These are phyloP conservation scores for Tolypocladium inflatum DNA, from an alignment of 2,329 filamentous ascomycete genomes.

Conservation along the genomic window DNA sequence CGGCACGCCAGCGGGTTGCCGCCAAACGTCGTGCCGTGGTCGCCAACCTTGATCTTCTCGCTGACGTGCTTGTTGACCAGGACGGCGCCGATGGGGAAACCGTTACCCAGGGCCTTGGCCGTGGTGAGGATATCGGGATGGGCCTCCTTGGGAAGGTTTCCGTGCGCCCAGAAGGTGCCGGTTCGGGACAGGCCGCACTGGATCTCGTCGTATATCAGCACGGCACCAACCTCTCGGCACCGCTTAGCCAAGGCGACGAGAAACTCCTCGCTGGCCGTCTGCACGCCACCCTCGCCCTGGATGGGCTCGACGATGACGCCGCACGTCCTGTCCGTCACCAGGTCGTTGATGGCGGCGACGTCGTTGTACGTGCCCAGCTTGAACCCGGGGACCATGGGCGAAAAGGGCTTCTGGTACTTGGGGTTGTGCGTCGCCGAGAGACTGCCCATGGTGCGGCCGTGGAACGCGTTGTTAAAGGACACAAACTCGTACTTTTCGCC, in stretches of 20 bases:
- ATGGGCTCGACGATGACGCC: constrained; percentile 96
- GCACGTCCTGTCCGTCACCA: constrained; percentile 80
- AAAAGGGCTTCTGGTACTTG: constrained; percentile 93
- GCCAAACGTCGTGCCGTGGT: constrained; percentile 91
- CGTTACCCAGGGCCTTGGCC: constrained; percentile 93
- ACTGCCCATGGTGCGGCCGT: constrained; percentile 91
- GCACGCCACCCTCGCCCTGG: constrained; percentile 91
- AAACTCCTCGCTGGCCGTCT: constrained; percentile 75
- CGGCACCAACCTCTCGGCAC: constrained; percentile 77
- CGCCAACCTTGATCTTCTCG: constrained; percentile 46
- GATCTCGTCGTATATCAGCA: constrained; percentile 94
- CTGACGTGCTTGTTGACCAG: constrained; percentile 29
- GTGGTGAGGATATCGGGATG: constrained; percentile 92
- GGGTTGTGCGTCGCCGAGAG: constrained; percentile 95
- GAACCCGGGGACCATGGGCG: constrained; percentile 93
- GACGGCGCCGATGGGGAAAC: constrained; percentile 81
- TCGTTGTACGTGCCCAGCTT: constrained; percentile 82
- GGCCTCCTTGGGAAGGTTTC: constrained; percentile 60
- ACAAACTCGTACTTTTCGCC: constrained; percentile 75
- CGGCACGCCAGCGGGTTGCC: constrained; percentile 82
- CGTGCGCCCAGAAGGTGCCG: constrained; percentile 84
- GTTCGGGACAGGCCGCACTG: constrained; percentile 89
- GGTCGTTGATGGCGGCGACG: constrained; percentile 54
- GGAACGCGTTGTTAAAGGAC: constrained; percentile 87
- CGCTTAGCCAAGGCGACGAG: constrained; percentile 72